Base-by-base conservation (phyloP, 345 rosid species). In the Cardamine resedifolia region DNA sequence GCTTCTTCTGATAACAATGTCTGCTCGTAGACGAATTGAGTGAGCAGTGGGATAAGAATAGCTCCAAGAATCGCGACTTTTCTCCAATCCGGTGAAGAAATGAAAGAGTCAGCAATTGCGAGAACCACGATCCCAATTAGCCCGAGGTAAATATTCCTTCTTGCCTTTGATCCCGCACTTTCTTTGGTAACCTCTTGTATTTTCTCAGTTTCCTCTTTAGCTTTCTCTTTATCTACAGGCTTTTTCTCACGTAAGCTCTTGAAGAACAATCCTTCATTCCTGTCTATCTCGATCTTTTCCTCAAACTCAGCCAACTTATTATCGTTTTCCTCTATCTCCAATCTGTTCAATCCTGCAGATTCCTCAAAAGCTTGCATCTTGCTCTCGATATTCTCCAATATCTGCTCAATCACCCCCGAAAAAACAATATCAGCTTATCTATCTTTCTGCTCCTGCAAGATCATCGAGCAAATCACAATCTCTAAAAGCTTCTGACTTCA, bases 191-290 rank as follows among this genome's bases (percentile, higher is more conserved):
- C 55, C 43, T 83, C 86, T 63, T 81, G 70, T 66, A 87, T 81
- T 80, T 77, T 88, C 61, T 79, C 71, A 9, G 80, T 58, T 77
- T 89, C 97, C 47, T 84, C 86, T 78, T 73, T 87, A 31, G 91
- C 90, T 71, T 82, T 80, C 69, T 71, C 83, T 79, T 28, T 58
- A 49, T 88, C 92, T 30, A 76, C 72, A 0, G 89, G 79, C 66
- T 82, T 73, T 77, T 78, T 86, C 61, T 81, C 79, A 14, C 86
- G 76, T 66, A 91, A 79, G 81, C 83, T 90, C 85, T 90, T 84
- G 68, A 95, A 95, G 84, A 95, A 95, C 82, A 95, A 47, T 44
- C 99, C 92, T 77, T 88, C 89, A 23, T 95, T 91, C 76, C 86
- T 78, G 27, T 83, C 96, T 70, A 66, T 71, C 64, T 83, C 87